Base-by-base conservation (phyloP, 208 protist genomes). In the Crithidia bombi region DNA sequence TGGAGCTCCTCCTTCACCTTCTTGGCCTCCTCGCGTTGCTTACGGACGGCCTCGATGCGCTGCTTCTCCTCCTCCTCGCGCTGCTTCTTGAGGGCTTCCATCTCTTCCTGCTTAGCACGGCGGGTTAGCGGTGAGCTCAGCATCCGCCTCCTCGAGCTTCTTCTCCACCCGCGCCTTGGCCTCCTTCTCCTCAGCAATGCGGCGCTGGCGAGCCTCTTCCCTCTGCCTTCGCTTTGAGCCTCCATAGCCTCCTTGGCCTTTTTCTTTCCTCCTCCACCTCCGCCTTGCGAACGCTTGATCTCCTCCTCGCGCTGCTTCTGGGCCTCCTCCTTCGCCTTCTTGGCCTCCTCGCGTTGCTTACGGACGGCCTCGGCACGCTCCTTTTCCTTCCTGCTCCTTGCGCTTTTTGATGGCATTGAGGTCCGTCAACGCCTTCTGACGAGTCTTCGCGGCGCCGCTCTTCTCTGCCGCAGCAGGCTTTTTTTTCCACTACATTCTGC, bases 1-100 rank as follows among this genome's bases (percentile, higher is more conserved):
- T 75, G 66, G 52, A 47, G 26, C 51, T 81, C 75, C 51, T 85
- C 75, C 57, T 66, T 69, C 43, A 69, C 47, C 38, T 61, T 63
- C 26, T 78, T 62, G 10, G 69, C 39, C 67, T 79, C 68, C 46
- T 85, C 73, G 35, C 67, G 70, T 47, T 78, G 66, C 54, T 78
- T 65, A 39, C 41, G 35, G 38, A 73, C 66, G 11, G 59, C 57
- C 64, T 81, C 69, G 21, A 33, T 38, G 21, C 58, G 69, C 44
- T 70, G 64, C 62, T 69, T 78, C 62, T 79, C 72, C 63, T 83
- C 78, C 64, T 79, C 78, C 39, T 70, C 72, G 43, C 49, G 54
- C 50, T 73, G 26, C 65, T 76, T 81, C 32, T 54, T 43, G 14
- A 30, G 47, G 38, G 38, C 38, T 7, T 43, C 38, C 38, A n/a